Base-by-base conservation (phyloP, 805 yeast species). In the Saturnispora sekii region DNA sequence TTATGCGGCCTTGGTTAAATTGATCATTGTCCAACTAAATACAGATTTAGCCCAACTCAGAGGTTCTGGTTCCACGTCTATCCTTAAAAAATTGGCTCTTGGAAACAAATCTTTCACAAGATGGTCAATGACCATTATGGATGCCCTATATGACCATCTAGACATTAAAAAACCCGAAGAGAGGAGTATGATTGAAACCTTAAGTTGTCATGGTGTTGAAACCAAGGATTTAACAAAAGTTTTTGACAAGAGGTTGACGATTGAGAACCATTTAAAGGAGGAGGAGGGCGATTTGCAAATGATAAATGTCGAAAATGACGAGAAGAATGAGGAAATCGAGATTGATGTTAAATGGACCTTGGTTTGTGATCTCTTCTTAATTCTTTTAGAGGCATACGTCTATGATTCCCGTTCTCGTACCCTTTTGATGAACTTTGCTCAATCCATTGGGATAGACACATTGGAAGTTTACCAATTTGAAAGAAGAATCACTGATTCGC, bases 331-430 rank as follows among this genome's bases (percentile, higher is more conserved):
- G 6, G 38, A 44, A n/a, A 51, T 81, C 7, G 76, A 80, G 26
- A 72, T 84, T 44, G 96, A 89, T 55, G 74, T 93, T 17, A 77
- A 89, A 29, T 94, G 98, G 98, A 89, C 96, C 0, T 74, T 90
- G 11, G 67, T 93, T 5, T 94, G 98, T 64, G 98, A 93, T 60
- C 65, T 93, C 39, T 90, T 90, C 57, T 67, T 93, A 35, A 71
- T 85, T 9, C 67, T 90, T 2, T 65, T 93, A 14, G 79, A 88
- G 41, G 95, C 88, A 48, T 87, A 95, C 0, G 74, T 78, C 45
- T 94, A 87, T 59, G 99, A 93, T 62, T 66, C 96, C 4, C 72
- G 99, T 32, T 88, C 97, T 7, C 70, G 97, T 47, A 72, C 93
- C 0, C 64, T 93, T n/a, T 65, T 93, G 11, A 65, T 84, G 36